A percentile compares a stretch with the other conserved stretches of the same genome.
Evolutionary conservation across 2,329 filamentous ascomycete genomes (phyloP).

Genomic region (Trichoderma semiorbis): DNA sequence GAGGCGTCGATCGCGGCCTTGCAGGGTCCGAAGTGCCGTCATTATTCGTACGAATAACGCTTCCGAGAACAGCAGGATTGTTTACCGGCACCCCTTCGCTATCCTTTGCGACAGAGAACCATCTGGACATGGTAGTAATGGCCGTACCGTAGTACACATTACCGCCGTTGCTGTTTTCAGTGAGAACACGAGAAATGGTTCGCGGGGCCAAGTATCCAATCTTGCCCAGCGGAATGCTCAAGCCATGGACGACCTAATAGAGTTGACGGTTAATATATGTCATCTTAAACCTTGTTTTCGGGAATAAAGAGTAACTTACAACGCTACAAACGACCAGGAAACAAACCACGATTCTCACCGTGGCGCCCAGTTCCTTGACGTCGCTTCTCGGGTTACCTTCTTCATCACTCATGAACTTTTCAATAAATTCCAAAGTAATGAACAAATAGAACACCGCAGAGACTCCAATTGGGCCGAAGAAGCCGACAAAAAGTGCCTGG

Average conservation of each 20-base stretch:
- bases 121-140: slow-evolving; percentile 2
- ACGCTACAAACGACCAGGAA: slow-evolving; percentile 81
- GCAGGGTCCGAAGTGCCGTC: not conserved
- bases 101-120: slow-evolving; percentile 63
- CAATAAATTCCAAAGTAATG: slow-evolving; percentile 71
- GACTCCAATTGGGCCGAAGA: slow-evolving; percentile 90
- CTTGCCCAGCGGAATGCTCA: slow-evolving; percentile 76
- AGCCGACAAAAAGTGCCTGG: slow-evolving; percentile 83
- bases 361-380: slow-evolving; percentile 61
- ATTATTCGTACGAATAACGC: not conserved
- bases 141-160: not conserved
- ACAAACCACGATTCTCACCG: slow-evolving; percentile 74
- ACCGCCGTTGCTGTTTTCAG: slow-evolving; percentile 22
- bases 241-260: slow-evolving; percentile 64
- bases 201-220: slow-evolving; percentile 60
- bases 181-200: slow-evolving; percentile 45
- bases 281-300: not conserved
- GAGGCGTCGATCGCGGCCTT: not conserved
- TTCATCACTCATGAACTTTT: slow-evolving; percentile 46
- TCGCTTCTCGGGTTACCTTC: slow-evolving; percentile 62
- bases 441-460: slow-evolving; percentile 89
- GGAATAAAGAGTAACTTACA: slow-evolving; percentile 50
- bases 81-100: not conserved
- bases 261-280: slow-evolving; percentile 34
- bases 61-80: not conserved